Evolutionary conservation across 176 grass and related monocot species (phyloP), one percentile per base, ranked within the genome.

Genomic region (Paspalum vaginatum): DNA sequence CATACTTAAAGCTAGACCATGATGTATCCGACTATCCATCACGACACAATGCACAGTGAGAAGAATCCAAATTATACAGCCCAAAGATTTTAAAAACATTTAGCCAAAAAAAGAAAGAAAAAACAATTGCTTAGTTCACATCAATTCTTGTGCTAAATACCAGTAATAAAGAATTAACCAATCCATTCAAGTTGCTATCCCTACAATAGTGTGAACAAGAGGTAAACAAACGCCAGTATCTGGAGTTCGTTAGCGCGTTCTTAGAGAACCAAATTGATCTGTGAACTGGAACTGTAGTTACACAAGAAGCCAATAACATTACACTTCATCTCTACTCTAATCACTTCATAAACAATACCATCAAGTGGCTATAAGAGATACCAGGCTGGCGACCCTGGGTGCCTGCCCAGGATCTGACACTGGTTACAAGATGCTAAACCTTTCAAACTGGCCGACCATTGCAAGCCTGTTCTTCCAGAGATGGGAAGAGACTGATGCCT

Each of bases 301-400:
- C 37, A 76, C 22, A 82, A 67, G 15, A 61, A 61, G 13, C 32
- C 32, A 32, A 32, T 1, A 70, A 78, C 14, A 60, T 62, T 70
- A 69, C 38, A 86, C 11, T 69, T 60, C n/a, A 60, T 60, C 11
- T 60, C 77, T 68, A 50, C 51, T 59, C 48, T 57, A 50, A 77
- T 78, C 40, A 56, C 27, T 18, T 66, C 14, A 39, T 25, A 66
- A 48, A 37, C 12, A 78, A 56, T 24, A 78, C 11, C 66, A 72
- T 11, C 4, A 26, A 49, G 6, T 18, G 47, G 17, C 15, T 65
- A 76, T 46, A 40, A 54, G 46, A 40, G 47, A 71, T 0, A 12
- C 32, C 32, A 32, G 32, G 32, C 32, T 3, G 3, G 32, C 32
- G 3, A 32, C 32, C 32, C 32, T 32, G 32, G 32, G 32, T 32